Conservation (phyloP, 768 basidiomycete species). For the Lactarius trivialis region DNA sequence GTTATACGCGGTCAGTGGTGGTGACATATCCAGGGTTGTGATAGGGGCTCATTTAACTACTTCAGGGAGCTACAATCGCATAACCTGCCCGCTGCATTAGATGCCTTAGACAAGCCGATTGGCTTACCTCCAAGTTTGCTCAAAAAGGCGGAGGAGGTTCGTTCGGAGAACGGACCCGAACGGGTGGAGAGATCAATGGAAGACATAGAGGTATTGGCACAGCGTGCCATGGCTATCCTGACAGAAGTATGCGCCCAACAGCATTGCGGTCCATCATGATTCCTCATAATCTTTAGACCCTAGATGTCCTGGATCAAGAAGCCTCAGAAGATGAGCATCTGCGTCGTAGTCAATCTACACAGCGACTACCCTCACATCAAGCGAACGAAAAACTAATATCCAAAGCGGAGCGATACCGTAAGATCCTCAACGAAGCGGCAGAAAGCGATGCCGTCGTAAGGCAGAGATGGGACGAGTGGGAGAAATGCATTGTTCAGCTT, state of each 20-base stretch:
- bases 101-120: slow-evolving; percentile 80
- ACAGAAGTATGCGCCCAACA: slow-evolving; percentile 57
- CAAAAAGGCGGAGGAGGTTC: slow-evolving; percentile 79
- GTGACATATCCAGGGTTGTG: not conserved
- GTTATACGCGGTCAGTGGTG: slow-evolving; percentile 45
- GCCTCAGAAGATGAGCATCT: slow-evolving; percentile 76
- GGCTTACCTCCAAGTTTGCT: slow-evolving; percentile 86
- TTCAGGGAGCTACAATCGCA: slow-evolving; percentile 58
- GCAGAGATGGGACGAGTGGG: slow-evolving; percentile 88
- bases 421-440: slow-evolving; percentile 63
- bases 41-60: not conserved
- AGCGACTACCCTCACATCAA: slow-evolving; percentile 65
- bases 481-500: slow-evolving; percentile 59
- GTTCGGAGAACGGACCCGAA: slow-evolving; percentile 66
- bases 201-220: slow-evolving; percentile 62
- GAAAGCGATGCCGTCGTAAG: slow-evolving; percentile 72
- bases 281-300: slow-evolving; percentile 49
- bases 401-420: slow-evolving; percentile 65
- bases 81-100: slow-evolving; percentile 79
- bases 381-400: slow-evolving; percentile 69
- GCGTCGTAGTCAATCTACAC: slow-evolving; percentile 42
- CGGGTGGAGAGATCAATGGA: slow-evolving; percentile 66
- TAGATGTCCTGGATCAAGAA: slow-evolving; percentile 88
- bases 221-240: slow-evolving; percentile 53
- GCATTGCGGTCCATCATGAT: not conserved